Percentiles rank a stretch among this genome's conserved stretches.
phyloP scores from a whole-genome alignment of 768 basidiomycete genomes.

The Nidula microcarpa region DNA sequence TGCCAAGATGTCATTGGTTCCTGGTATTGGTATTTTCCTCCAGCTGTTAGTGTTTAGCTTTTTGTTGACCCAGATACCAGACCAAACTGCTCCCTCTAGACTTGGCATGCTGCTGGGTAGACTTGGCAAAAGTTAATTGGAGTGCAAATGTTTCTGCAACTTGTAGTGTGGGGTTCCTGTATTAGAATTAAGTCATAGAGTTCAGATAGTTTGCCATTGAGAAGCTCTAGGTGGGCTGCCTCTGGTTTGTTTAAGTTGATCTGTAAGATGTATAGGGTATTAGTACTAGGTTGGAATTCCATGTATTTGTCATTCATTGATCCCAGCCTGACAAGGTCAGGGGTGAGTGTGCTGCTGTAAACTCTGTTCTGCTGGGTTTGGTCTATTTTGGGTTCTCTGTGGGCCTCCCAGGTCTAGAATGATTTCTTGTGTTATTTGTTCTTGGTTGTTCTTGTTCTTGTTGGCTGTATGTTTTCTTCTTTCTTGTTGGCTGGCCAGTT shows the following conservation, averaged over 20 bases:
- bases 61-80: constrained; percentile 17
- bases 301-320: neutral
- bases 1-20: constrained; percentile 17
- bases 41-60: constrained; percentile 10
- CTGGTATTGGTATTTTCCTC: constrained; percentile 12
- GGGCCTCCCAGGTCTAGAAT: too few species aligned
- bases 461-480: too few species aligned
- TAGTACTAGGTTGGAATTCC: neutral
- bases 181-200: constrained; percentile 13
- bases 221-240: constrained; percentile 10
- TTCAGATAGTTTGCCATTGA: constrained; percentile 1
- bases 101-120: constrained; percentile 9
- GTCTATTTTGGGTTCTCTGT: too few species aligned
- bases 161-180: constrained; percentile 13
- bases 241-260: constrained; percentile 9
- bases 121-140: constrained; percentile 12
- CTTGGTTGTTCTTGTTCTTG: too few species aligned
- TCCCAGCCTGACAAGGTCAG: neutral
- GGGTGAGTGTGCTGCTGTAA: neutral
- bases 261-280: constrained; percentile 7
- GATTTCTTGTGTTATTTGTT: too few species aligned
- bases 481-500: too few species aligned
- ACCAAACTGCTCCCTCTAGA: constrained; percentile 3
- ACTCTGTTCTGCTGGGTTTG: too few species aligned
- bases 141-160: constrained; percentile 7